A percentile compares a stretch with the other conserved stretches of the same genome.
Evolutionary conservation across 495 filamentous ascomycete genomes (phyloP).

Genomic region (Podospora bellae-mahoneyi): DNA sequence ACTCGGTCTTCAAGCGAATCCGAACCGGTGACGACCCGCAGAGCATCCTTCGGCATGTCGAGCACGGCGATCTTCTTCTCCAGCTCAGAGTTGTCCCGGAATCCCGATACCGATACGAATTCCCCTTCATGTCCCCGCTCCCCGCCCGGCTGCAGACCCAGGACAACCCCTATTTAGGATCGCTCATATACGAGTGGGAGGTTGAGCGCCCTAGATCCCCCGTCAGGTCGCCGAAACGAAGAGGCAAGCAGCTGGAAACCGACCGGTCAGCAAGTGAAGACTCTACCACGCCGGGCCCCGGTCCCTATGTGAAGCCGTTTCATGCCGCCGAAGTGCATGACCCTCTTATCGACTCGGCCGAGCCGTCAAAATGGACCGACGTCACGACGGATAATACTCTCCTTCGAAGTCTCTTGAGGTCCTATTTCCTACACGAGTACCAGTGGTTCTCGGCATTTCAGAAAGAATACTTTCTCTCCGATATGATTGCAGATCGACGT

Average conservation of each 20-base stretch:
- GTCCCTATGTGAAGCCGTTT: slow-evolving; percentile 28
- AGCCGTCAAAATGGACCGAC: slow-evolving; percentile 27
- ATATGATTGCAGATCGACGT: slow-evolving; percentile 20
- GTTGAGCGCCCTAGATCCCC: slow-evolving; percentile 11
- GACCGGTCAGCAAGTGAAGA: background rate
- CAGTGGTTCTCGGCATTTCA: slow-evolving; percentile 30
- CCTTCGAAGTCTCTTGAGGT: slow-evolving; percentile 23
- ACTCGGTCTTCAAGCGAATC: slow-evolving; percentile 30
- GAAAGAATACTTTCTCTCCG: slow-evolving; percentile 30
- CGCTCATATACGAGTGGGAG: slow-evolving; percentile 29
- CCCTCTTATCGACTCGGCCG: slow-evolving; percentile 21
- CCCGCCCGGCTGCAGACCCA: slow-evolving; percentile 23
- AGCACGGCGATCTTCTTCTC: slow-evolving; percentile 31
- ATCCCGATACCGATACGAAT: slow-evolving; percentile 30
- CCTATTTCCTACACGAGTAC: slow-evolving; percentile 31
- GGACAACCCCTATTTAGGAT: slow-evolving; percentile 29
- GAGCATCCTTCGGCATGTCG: slow-evolving; percentile 32
- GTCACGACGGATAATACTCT: slow-evolving; percentile 30
- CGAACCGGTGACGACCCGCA: slow-evolving; percentile 28
- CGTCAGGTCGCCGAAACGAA: background rate
- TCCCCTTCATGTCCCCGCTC: slow-evolving; percentile 29
- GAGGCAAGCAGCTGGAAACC: background rate
- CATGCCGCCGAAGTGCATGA: slow-evolving; percentile 32
- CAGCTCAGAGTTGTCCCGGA: slow-evolving; percentile 32
- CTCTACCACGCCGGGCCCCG: slow-evolving; percentile 1